A percentile compares a stretch with the other conserved stretches of the same genome.
These are phyloP conservation scores for Backusella tarrabulga DNA, from an alignment of 192 early-diverging fungal genomes.

Conservation along the genomic window DNA sequence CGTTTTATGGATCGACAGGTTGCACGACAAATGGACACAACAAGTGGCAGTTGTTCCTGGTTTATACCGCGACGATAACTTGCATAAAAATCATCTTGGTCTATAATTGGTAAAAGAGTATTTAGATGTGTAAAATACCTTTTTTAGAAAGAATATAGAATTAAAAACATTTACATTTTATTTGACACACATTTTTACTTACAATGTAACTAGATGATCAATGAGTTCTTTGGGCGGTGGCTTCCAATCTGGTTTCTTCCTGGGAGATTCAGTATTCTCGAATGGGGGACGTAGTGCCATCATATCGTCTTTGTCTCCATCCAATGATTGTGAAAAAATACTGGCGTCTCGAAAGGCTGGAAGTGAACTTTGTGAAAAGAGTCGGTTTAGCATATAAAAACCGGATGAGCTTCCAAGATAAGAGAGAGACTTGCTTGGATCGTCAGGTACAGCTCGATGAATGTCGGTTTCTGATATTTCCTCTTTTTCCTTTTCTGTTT, in stretches of 20 bases:
- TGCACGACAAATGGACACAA: slow-evolving; percentile 13
- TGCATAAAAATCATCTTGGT: slow-evolving; percentile 21
- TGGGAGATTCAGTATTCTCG: not conserved
- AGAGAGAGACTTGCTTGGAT: not conserved
- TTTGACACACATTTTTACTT: not conserved
- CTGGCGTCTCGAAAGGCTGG: not conserved
- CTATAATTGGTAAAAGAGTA: slow-evolving; percentile 20
- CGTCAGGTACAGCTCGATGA: not conserved
- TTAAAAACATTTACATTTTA: not conserved
- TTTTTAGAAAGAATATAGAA: not conserved
- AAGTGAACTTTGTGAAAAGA: not conserved
- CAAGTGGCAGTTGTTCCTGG: not conserved
- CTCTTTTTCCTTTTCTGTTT: not conserved
- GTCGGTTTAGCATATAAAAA: slow-evolving; percentile 19
- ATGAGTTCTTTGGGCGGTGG: slow-evolving; percentile 23
- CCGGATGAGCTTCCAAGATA: slow-evolving; percentile 25
- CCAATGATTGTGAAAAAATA: slow-evolving; percentile 10
- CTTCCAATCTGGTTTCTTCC: not conserved
- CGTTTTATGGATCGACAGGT: slow-evolving; percentile 7
- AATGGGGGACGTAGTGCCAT: not conserved
- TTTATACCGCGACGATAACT: not conserved
- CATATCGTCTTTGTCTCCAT: slow-evolving; percentile 5
- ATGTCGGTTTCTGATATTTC: not conserved
- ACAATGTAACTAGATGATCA: slow-evolving; percentile 21
- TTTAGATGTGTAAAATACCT: slow-evolving; percentile 29